A percentile compares a stretch with the other conserved stretches of the same genome.
Conservation (phyloP, 805 yeast genomes). For the Tetrapisispora namnaoensis region DNA sequence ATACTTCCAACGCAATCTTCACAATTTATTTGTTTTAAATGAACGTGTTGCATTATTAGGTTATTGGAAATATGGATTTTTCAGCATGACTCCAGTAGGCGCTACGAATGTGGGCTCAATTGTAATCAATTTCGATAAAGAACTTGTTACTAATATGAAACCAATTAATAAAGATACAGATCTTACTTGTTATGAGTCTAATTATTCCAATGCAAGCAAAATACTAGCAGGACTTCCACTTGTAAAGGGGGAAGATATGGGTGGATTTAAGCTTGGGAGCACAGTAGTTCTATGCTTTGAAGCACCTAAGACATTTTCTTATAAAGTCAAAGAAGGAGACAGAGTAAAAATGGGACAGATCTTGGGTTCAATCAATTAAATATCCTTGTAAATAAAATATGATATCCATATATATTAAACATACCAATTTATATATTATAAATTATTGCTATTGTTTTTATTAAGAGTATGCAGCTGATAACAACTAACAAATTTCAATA, state of each 20-base stretch:
- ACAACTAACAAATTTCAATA: no score
- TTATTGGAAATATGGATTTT: slow-evolving; percentile 93
- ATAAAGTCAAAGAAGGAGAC: slow-evolving; percentile 61
- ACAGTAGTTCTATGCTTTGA: slow-evolving; percentile 96
- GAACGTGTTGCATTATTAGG: slow-evolving; percentile 95
- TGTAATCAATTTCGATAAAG: slow-evolving; percentile 82
- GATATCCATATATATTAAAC: neutral
- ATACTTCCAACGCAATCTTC: slow-evolving; percentile 78
- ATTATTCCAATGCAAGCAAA: slow-evolving; percentile 69
- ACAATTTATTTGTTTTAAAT: slow-evolving; percentile 79
- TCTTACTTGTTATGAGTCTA: slow-evolving; percentile 88
- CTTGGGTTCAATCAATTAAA: slow-evolving; percentile 38
- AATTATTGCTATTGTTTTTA: neutral
- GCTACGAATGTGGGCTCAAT: slow-evolving; percentile 98
- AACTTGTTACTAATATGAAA: slow-evolving; percentile 71
- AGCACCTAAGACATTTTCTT: slow-evolving; percentile 77
- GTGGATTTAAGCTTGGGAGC: slow-evolving; percentile 92
- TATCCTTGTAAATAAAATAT: neutral
- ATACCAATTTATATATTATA: neutral
- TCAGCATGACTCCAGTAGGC: slow-evolving; percentile 98
- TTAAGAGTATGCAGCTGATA: no score
- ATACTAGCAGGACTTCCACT: slow-evolving; percentile 81
- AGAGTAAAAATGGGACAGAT: slow-evolving; percentile 77
- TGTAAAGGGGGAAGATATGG: slow-evolving; percentile 87
- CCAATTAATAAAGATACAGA: slow-evolving; percentile 42